Conservation (phyloP, 192 early-diverging fungal genomes). For the Coemansia sp. region DNA sequence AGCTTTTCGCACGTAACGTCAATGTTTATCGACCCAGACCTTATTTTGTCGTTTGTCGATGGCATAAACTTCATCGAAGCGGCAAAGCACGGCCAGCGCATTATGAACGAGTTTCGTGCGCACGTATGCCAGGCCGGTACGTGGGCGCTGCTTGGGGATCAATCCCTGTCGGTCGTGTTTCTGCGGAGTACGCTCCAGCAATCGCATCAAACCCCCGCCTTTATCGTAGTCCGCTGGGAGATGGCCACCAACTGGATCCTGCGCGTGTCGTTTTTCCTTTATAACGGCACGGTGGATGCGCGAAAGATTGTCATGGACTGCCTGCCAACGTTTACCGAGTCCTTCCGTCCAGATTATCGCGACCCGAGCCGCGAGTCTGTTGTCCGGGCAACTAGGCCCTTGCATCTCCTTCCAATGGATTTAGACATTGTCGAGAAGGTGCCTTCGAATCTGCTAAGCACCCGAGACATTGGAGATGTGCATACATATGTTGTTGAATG, state of each 20-base stretch:
- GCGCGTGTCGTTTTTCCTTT: constrained; percentile 44
- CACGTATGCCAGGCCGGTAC: constrained; percentile 43
- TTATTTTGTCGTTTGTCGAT: constrained; percentile 38
- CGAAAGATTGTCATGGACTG: constrained; percentile 49
- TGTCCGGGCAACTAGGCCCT: constrained; percentile 39
- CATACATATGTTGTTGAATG: constrained; percentile 54
- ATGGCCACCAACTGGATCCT: constrained; percentile 50
- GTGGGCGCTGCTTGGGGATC: constrained; percentile 47
- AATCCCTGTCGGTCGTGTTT: constrained; percentile 41
- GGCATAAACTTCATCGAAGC: constrained; percentile 47
- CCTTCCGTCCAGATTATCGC: constrained; percentile 34
- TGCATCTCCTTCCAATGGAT: constrained; percentile 51
- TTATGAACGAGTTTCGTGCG: constrained; percentile 47
- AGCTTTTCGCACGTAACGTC: constrained; percentile 43
- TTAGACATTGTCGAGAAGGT: constrained; percentile 17
- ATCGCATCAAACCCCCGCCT: constrained; percentile 30
- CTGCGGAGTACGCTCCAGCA: constrained; percentile 41
- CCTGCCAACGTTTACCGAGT: constrained; percentile 32
- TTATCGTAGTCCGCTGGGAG: constrained; percentile 42
- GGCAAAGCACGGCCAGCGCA: constrained; percentile 31
- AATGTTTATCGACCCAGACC: constrained; percentile 46
- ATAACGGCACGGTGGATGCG: constrained; percentile 43
- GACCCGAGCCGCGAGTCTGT: constrained; percentile 30
- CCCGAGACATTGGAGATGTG: constrained; percentile 49
- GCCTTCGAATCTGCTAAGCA: constrained; percentile 34